These are phyloP conservation scores for Chytriomyces hyalinus DNA, from an alignment of 192 early-diverging fungal genomes.

Conservation along the genomic window DNA sequence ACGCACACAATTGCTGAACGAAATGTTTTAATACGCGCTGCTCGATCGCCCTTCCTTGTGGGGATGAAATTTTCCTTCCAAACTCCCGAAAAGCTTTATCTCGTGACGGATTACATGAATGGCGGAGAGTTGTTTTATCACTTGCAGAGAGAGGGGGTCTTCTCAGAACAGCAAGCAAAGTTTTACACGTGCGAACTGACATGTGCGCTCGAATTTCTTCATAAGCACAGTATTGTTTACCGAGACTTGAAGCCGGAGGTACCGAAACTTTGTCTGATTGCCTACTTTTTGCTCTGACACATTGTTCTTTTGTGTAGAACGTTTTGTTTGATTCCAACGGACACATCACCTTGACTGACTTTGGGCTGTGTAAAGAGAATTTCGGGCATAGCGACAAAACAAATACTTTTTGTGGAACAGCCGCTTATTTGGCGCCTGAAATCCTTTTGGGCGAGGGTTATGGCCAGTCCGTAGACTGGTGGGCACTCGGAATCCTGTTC, in stretches of 20 bases:
- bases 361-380: conserved; percentile 78
- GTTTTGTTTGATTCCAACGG: conserved; percentile 65
- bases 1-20: conserved; percentile 93
- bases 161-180: conserved; percentile 84
- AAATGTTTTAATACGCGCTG: conserved; percentile 66
- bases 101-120: conserved; percentile 80
- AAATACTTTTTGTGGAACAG: conserved; percentile 59
- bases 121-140: conserved; percentile 91
- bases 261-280: background rate
- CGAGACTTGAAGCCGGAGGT: conserved; percentile 58
- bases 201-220: conserved; percentile 72
- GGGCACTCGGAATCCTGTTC: conserved; percentile 78
- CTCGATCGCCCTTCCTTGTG: conserved; percentile 87
- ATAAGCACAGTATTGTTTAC: conserved; percentile 72
- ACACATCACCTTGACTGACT: conserved; percentile 77
- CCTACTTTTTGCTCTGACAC: background rate
- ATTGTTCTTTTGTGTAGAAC: conserved; percentile 37
- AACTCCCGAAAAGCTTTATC: conserved; percentile 75
- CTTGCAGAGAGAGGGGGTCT: conserved; percentile 85
- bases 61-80: conserved; percentile 93
- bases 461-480: conserved; percentile 79
- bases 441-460: conserved; percentile 76
- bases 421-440: conserved; percentile 81
- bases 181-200: conserved; percentile 79
- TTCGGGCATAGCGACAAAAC: conserved; percentile 51